Evolutionary conservation across 2,329 filamentous ascomycete genomes (phyloP).

Genomic region (Epichloe amarillans): DNA sequence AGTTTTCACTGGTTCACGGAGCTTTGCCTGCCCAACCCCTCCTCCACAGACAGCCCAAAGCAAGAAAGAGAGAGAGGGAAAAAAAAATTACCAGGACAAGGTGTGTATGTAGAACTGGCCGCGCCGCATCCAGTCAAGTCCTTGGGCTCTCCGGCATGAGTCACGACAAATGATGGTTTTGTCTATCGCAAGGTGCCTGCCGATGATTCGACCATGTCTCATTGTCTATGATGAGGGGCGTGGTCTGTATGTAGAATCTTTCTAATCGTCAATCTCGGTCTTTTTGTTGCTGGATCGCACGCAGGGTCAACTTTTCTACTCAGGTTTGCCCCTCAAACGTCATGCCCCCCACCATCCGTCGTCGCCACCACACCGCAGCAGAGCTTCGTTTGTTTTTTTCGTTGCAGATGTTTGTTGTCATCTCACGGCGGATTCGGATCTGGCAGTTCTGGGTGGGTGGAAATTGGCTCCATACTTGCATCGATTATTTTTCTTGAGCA

Average conservation of each 20-base stretch:
- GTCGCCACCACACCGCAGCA: conserved; percentile 13
- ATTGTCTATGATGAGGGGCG: too few species aligned
- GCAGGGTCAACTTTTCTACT: background rate
- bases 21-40: conserved; percentile 15
- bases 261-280: too few species aligned
- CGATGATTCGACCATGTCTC: too few species aligned
- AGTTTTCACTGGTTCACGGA: conserved; percentile 3
- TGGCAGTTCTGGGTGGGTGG: too few species aligned
- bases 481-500: too few species aligned
- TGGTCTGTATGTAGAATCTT: too few species aligned
- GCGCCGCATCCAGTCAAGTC: background rate
- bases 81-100: background rate
- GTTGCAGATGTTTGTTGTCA: conserved; percentile 5
- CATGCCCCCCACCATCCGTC: conserved; percentile 18
- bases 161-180: background rate
- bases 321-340: conserved; percentile 13
- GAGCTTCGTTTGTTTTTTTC: background rate
- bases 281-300: background rate
- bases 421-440: conserved; percentile 9
- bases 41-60: conserved; percentile 13
- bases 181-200: too few species aligned
- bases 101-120: background rate
- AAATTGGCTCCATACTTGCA: too few species aligned
- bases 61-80: background rate
- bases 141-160: background rate